Conservation (phyloP, 75 land plant genomes). For the Picea sitchensis region DNA sequence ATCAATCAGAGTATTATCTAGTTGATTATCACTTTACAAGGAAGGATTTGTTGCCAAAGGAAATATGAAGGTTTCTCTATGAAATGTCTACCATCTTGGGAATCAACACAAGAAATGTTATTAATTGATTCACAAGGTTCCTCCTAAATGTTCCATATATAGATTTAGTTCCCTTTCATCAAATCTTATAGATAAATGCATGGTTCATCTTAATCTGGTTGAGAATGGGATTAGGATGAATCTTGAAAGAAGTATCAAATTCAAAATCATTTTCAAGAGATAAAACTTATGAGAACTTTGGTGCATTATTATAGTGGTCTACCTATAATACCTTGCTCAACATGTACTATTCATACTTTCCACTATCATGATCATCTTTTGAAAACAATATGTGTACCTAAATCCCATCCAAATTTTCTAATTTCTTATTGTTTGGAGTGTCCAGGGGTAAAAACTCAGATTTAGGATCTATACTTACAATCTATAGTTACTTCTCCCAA, state of each 20-base stretch:
- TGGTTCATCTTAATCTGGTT: neutral
- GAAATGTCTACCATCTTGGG: neutral
- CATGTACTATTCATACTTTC: neutral
- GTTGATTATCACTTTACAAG: neutral
- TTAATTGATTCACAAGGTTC: neutral
- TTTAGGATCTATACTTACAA: too few species aligned
- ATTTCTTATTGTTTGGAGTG: neutral
- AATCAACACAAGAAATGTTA: neutral
- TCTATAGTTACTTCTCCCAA: slow-evolving; percentile 17
- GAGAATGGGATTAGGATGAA: neutral
- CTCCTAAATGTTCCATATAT: neutral
- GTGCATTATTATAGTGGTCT: neutral
- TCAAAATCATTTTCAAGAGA: neutral
- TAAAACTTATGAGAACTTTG: neutral
- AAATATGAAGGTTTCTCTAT: neutral
- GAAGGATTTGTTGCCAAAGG: neutral
- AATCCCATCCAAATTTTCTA: neutral
- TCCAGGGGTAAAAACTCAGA: neutral
- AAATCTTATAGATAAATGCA: neutral
- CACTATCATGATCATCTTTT: neutral
- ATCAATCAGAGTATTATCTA: neutral
- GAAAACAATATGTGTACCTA: neutral
- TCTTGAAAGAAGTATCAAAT: neutral
- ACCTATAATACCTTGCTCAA: neutral
- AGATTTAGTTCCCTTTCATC: neutral